Conservation (phyloP, 192 early-diverging fungal genomes). For the Glomus cerebriforme region DNA sequence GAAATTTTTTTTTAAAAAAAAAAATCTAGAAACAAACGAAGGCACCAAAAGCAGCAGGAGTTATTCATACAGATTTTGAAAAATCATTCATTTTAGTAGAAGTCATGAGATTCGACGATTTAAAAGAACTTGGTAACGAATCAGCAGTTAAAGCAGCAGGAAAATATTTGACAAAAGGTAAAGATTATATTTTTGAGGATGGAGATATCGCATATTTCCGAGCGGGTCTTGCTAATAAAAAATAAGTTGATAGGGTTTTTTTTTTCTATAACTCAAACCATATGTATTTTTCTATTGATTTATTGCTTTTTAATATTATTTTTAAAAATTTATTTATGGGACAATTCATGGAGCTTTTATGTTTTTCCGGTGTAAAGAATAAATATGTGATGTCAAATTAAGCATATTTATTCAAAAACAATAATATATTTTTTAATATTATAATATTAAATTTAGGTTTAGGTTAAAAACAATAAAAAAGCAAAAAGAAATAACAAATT, state of each 20-base stretch:
- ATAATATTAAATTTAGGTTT: too few species aligned
- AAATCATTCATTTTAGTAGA: conserved; percentile 94
- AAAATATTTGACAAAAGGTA: conserved; percentile 89
- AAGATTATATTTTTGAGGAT: conserved; percentile 89
- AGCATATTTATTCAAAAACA: too few species aligned
- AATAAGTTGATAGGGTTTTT: conserved; percentile 7
- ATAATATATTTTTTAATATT: too few species aligned
- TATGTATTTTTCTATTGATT: too few species aligned
- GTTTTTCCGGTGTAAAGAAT: too few species aligned
- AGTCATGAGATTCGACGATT: conserved; percentile 85
- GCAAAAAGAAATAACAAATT: too few species aligned
- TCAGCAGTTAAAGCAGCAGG: conserved; percentile 88
- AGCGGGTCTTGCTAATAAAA: conserved; percentile 30
- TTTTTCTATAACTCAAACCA: too few species aligned
- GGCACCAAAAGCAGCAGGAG: conserved; percentile 34
- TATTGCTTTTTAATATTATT: too few species aligned
- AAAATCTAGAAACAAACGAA: conserved; percentile 38
- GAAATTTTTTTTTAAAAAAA: neutral
- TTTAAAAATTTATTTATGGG: too few species aligned
- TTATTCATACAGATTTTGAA: conserved; percentile 85
- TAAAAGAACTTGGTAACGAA: conserved; percentile 84
- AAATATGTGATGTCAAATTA: too few species aligned
- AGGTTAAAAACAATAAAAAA: too few species aligned
- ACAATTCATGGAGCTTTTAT: too few species aligned
- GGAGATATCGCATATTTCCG: conserved; percentile 89